Evolutionary conservation across 1,284 basidiomycete species (phyloP).

Genomic region (Ganoderma multipileum): DNA sequence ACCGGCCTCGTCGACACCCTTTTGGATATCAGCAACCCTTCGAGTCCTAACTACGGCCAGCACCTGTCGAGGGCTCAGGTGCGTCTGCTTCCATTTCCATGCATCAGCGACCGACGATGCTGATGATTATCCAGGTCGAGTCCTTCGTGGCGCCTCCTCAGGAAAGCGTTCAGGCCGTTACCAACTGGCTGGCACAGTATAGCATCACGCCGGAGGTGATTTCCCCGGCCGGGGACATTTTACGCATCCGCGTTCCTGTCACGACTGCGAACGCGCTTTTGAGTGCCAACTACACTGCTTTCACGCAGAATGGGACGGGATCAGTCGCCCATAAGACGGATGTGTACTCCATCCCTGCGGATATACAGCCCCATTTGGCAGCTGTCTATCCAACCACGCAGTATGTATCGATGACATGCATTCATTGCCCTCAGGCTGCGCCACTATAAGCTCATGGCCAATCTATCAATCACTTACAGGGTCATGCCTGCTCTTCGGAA

Average conservation of each 20-base stretch:
- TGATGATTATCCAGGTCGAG: constrained; percentile 35
- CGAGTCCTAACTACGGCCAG: constrained; percentile 18
- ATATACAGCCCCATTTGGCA: constrained; percentile 41
- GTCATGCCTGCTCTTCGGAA: not conserved
- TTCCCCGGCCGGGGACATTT: constrained; percentile 47
- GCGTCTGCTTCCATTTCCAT: not conserved
- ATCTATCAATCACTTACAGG: not conserved
- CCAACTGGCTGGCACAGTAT: constrained; percentile 44
- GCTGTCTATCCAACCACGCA: constrained; percentile 44
- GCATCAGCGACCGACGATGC: not conserved
- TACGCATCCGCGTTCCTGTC: constrained; percentile 44
- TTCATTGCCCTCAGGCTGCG: constrained; percentile 1
- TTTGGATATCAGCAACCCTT: constrained; percentile 25
- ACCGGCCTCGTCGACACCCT: constrained; percentile 13
- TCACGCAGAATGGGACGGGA: constrained; percentile 40
- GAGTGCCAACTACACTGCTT: constrained; percentile 42
- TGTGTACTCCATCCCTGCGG: constrained; percentile 43
- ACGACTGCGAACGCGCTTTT: constrained; percentile 44
- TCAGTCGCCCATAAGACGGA: constrained; percentile 41
- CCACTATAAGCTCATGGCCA: not conserved
- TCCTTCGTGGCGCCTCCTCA: constrained; percentile 35
- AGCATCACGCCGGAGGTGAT: constrained; percentile 36
- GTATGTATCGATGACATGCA: constrained; percentile 6
- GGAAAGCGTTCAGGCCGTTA: constrained; percentile 42
- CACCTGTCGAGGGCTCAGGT: constrained; percentile 20